Evolutionary conservation across 78 protist species (phyloP), one percentile per base, ranked within the genome.

Genomic region (Acrasis kona): DNA sequence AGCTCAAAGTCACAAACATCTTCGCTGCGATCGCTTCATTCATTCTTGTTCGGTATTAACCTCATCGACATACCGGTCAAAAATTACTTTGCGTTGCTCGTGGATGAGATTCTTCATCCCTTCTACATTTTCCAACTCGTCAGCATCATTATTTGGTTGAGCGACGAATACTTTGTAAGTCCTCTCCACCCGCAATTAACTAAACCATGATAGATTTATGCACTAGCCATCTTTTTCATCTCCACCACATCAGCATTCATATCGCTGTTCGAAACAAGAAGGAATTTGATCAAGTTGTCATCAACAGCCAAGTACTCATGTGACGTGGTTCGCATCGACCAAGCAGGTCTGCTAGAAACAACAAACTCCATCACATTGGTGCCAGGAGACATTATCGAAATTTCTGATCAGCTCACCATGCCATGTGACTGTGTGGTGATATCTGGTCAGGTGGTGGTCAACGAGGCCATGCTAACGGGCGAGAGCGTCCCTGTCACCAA

Each of bases 401-500:
- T 50, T n/a, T 19, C 61, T n/a, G 34, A 1, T 10, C 57, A 64
- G 7, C 27, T 3, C 35, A 2, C 36, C 34, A 40, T 83, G 36
- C 98, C 96, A 6, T 77, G 86, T 35, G 99, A 97, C 68, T 19
- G 71, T 29, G 74, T 97, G 1, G 76, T 96, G 2, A 80, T 97
- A n/a, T 41, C 19, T 30, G 99, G 99, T 65, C 75, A 74, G 36
- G 79, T 82, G 37, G 89, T 96, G 3, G 94, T 89, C n/a, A 89
- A 96, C 80, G 99, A 98, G 82, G 86, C 99, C 12, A 86, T 93
- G 86, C 92, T 98, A 61, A 98, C 99, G 2, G 99, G 99, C 37
- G 99, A 95, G 76, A 83, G 94, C 0, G 82, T 83, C 3, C 98
- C 97, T 2, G 87, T 65, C 41, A 81, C 85, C 50, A 92, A 92